Base-by-base conservation (phyloP, 441 rosid species). In the Euphorbia schlechtendalii region DNA sequence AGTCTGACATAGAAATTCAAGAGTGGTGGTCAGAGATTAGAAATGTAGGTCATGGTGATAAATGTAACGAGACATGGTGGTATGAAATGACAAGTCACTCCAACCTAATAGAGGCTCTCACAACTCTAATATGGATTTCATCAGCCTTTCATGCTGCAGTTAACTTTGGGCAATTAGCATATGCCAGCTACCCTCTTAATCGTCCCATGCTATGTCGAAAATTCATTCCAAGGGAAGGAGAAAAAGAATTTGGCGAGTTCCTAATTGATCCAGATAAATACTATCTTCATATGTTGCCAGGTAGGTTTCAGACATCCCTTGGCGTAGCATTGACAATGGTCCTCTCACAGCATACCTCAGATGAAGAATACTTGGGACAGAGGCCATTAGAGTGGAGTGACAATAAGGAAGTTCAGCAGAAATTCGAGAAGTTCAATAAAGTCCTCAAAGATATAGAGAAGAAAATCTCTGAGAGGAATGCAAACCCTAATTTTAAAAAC, bases 11-110 rank as follows among this genome's bases (percentile, higher is more conserved):
- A 48, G 96, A 92, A 81, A 80, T 92, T 71, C 96, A 85, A 74
- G 82, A 71, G 65, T 92, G 98, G 97, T 92, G 96, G 89, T 66
- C 61, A 53, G 96, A 90, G 68, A 80, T 85, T 56, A 75, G 74
- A 63, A 75, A 80, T 20, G 67, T 70, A 28, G 97, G 98, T 5
- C 97, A 92, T 21, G 85, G 81, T 46, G 92, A 87, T 63, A 85
- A 85, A 73, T 36, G 76, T 68, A 66, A 78, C 11, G 89, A 84
- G 61, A 74, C 74, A 59, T 81, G 94, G 89, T 86, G 88, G 95
- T 69, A 43, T 43, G 68, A 74, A 46, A 78, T 87, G 83, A 72
- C 67, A 68, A 71, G 70, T 9, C 67, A 71, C 22, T 18, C 72
- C 7, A 69, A 82, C 48, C 79, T 87, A 46, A 70, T 68, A 63